Evolutionary conservation across 306 rosid genomes (phyloP).

Genomic region (Phaseolus lunatus): DNA sequence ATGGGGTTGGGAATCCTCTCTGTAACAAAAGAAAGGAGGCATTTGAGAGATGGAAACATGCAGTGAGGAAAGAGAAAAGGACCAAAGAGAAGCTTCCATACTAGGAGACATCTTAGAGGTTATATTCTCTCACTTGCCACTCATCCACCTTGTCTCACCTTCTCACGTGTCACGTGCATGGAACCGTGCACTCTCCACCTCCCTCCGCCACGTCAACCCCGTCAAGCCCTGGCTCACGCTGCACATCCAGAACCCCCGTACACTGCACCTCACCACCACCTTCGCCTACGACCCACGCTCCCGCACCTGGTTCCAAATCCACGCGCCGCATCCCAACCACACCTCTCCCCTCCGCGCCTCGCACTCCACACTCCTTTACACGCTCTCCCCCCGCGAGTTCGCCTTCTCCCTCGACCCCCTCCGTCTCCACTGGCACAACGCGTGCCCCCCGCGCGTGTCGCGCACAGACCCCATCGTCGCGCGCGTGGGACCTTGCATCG

Average conservation of each 20-base stretch:
- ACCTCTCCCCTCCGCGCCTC: conserved; percentile 59
- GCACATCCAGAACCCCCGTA: conserved; percentile 52
- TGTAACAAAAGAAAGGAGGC: no score
- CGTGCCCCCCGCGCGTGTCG: conserved; percentile 52
- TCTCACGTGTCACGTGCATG: conserved; percentile 62
- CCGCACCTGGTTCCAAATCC: conserved; percentile 54
- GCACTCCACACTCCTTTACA: conserved; percentile 66
- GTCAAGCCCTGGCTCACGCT: conserved; percentile 72
- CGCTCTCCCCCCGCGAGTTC: conserved; percentile 53
- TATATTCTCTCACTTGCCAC: conserved; percentile 63
- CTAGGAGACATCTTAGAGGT: conserved; percentile 64
- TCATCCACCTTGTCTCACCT: conserved; percentile 59
- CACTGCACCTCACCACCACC: conserved; percentile 47
- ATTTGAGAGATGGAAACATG: background rate
- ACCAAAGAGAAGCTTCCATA: conserved; percentile 50
- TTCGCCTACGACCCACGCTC: conserved; percentile 80
- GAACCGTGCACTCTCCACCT: conserved; percentile 58
- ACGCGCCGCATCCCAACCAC: conserved; percentile 31
- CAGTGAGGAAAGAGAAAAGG: no score
- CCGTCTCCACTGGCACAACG: conserved; percentile 55
- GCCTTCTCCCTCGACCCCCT: conserved; percentile 71
- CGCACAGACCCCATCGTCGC: conserved; percentile 70
- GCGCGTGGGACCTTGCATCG: conserved; percentile 33
- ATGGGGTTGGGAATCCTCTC: no score
- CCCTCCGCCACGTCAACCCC: conserved; percentile 56